Evolutionary conservation across 768 basidiomycete genomes (phyloP), one percentile per base, ranked within the genome.

Genomic region (Guyanaporus albipodus): DNA sequence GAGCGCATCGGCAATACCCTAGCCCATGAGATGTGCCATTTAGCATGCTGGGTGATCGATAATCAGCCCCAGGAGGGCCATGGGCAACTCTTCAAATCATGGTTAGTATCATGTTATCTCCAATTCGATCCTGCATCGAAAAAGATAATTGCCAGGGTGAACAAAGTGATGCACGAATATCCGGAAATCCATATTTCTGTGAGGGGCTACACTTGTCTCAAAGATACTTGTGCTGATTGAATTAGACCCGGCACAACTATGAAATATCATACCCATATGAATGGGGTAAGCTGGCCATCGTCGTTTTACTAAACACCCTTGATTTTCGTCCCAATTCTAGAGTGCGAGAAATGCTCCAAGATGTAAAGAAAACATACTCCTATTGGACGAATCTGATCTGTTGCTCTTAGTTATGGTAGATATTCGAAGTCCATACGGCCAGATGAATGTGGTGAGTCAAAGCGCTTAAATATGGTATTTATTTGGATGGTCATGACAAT

Each of bases 1-100:
- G 91, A 88, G 44, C 79, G 89, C 31, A 85, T 93, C 39, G 73
- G 84, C 28, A 83, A 85, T 57, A 93, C 91, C 1, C 68, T 94
- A 11, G 82, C 87, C 24, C 91, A 94, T 56, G 91, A 94, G 63
- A 91, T 93, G 90, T 93, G 91, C 57, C 91, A 93, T 68, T 66
- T 94, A 27, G 91, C 91, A 3, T 79, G 79, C 46, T 94, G 91
- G 91, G 70, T 88, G 19, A 87, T 94, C 45, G 79, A 85, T 60
- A 69, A 75, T 15, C 73, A 80, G 9, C 76, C 82, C 4, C 79
- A 79, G 48, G 87, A 89, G 61, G 77, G 75, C 7, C 90, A 93
- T 54, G 90, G 90, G 7, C 72, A 67, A 34, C 66, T 80, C 12
- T 92, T 84, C 69, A 87, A 86, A 58, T 63, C 62, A 39, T 92